These are phyloP conservation scores for Naganishia antarctica DNA, from an alignment of 768 basidiomycete genomes.

Conservation along the genomic window DNA sequence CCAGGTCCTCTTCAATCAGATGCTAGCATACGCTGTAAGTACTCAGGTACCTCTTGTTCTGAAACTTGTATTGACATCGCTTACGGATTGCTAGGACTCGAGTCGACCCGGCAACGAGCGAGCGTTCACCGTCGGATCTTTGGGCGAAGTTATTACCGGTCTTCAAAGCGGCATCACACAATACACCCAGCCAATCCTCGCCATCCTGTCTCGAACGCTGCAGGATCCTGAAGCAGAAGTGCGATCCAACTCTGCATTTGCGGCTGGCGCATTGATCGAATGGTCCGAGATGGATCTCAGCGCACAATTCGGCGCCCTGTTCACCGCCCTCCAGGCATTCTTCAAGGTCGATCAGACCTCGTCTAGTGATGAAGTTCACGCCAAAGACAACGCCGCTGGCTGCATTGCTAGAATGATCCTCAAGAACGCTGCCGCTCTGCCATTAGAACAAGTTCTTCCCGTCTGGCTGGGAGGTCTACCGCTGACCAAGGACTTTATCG, in stretches of 20 bases:
- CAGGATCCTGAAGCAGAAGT: constrained; percentile 85
- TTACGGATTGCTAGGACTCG: constrained; percentile 55
- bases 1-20: constrained; percentile 43
- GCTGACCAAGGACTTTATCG: constrained; percentile 77
- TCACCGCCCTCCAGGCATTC: constrained; percentile 71
- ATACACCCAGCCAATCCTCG: constrained; percentile 68
- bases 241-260: constrained; percentile 92
- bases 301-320: constrained; percentile 70
- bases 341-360: constrained; percentile 66
- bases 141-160: constrained; percentile 91
- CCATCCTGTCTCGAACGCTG: constrained; percentile 78
- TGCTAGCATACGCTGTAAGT: constrained; percentile 18
- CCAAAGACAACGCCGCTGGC: constrained; percentile 94
- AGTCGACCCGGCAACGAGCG: constrained; percentile 82
- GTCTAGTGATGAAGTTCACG: constrained; percentile 66
- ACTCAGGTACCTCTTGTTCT: not conserved
- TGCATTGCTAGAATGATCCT: constrained; percentile 82
- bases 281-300: constrained; percentile 76
- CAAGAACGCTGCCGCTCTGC: constrained; percentile 70
- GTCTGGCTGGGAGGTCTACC: constrained; percentile 77
- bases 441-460: constrained; percentile 69
- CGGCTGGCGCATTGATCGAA: constrained; percentile 83
- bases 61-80: not conserved
- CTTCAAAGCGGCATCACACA: constrained; percentile 81
- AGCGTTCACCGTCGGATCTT: constrained; percentile 83